Evolutionary conservation across 2,329 filamentous ascomycete species (phyloP).

Genomic region (Penicillium sp.): DNA sequence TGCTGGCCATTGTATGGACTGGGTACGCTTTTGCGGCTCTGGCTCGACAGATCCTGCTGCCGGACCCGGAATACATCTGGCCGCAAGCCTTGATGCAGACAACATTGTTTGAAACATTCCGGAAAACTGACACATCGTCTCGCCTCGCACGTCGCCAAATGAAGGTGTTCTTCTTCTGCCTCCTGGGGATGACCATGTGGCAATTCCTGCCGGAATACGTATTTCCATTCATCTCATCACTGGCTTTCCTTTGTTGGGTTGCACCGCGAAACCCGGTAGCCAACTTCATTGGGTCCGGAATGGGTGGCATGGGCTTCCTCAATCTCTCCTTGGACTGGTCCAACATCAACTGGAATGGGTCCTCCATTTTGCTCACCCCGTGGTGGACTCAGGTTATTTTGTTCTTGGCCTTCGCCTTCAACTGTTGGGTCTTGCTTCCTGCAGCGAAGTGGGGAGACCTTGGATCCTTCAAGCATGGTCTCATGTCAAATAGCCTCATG

Average conservation of each 20-base stretch:
- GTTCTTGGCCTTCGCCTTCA: constrained; percentile 56
- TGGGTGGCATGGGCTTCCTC: constrained; percentile 62
- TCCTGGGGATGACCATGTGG: constrained; percentile 57
- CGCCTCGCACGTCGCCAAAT: constrained; percentile 54
- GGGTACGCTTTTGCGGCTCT: constrained; percentile 61
- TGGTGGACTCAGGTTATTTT: constrained; percentile 61
- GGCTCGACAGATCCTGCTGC: constrained; percentile 57
- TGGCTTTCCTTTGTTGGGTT: constrained; percentile 64
- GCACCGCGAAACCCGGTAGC: constrained; percentile 57
- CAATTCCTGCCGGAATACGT: constrained; percentile 62
- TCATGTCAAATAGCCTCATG: constrained; percentile 60
- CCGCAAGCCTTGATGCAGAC: constrained; percentile 56
- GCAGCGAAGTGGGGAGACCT: constrained; percentile 59
- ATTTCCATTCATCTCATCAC: constrained; percentile 59
- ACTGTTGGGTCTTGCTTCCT: constrained; percentile 59
- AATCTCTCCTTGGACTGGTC: constrained; percentile 63
- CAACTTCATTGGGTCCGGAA: constrained; percentile 60
- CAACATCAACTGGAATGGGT: constrained; percentile 55
- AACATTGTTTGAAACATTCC: constrained; percentile 56
- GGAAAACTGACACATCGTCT: constrained; percentile 50
- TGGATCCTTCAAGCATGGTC: constrained; percentile 50
- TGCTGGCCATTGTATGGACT: constrained; percentile 58
- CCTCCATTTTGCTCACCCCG: constrained; percentile 52
- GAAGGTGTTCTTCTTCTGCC: constrained; percentile 55
- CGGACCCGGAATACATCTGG: constrained; percentile 59